Evolutionary conservation across 2,329 filamentous ascomycete genomes (phyloP), one percentile per base, ranked within the genome.

Genomic region (Tolypocladium ovalisporum): DNA sequence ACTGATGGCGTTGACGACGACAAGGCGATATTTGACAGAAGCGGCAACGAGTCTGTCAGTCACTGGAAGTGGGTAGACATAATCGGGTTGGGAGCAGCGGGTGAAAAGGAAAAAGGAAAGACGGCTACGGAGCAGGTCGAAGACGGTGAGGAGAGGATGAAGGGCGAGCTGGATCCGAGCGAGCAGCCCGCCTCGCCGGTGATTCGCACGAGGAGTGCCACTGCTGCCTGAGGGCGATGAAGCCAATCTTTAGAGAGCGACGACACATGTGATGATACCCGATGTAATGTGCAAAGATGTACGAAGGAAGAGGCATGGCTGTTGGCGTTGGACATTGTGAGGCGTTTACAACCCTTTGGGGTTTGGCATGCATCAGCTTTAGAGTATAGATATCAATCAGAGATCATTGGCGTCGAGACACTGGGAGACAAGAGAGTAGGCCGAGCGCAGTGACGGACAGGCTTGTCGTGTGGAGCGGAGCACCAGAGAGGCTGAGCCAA

Each of bases 51-150:
- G 1, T 61, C 62, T 1, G 73, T 83, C 9, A 73, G 75, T 3
- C 69, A 73, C 56, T 84, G 81, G 81, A 66, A 69, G 47, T 80
- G 76, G 75, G 76, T 84, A 59, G 76, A 83, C 54, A 70, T 78
- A 24, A 72, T 80, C 3, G 80, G 79, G 9, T 70, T 82, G 60
- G 81, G 72, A 0, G 68, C 70, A 1, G 59, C 63, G 2, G 65
- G 60, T 8, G 67, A 70, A 3, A 60, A 62, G 10, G 65, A 64
- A 10, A 63, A 58, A 4, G 68, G 66, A 55, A 70, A 71, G 63
- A 65, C 68, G 0, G 59, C 63, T 1, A 57, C 63, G 13, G 58
- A 70, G 56, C 66, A 72, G 60, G 66, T 73, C 13, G 71, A 72
- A 24, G 67, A 71, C 12, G 65, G 65, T 9, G 71, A 74, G n/a